phyloP scores from a whole-genome alignment of 257 asterid species.

The Osmanthus fragrans region DNA sequence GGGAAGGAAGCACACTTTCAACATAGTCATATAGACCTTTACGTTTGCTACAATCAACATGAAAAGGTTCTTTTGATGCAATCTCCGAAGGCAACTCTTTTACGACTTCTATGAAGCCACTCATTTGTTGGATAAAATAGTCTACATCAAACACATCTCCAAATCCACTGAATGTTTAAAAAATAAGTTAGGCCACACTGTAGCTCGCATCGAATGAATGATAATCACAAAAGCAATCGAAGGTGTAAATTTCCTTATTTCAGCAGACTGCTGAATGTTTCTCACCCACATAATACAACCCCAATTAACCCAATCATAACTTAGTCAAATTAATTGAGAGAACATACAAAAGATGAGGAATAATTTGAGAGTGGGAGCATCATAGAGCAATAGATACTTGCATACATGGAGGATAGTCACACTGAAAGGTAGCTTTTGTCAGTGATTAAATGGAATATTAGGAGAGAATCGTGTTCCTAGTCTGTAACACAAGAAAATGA shows the following conservation, averaged over 20 bases:
- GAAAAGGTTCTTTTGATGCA: slow-evolving; percentile 84
- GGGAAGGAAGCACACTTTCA: slow-evolving; percentile 87
- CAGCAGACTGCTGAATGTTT: neutral
- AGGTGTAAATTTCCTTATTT: slow-evolving; percentile 4
- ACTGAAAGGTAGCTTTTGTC: neutral
- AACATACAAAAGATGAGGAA: neutral
- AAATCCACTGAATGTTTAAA: slow-evolving; percentile 65
- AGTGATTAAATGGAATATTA: neutral
- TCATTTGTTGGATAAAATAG: slow-evolving; percentile 76
- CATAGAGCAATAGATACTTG: neutral
- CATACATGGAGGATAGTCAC: neutral
- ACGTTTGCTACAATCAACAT: slow-evolving; percentile 96
- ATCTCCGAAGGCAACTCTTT: slow-evolving; percentile 82
- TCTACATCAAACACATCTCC: slow-evolving; percentile 93
- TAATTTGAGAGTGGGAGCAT: slow-evolving; percentile 6
- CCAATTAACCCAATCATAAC: neutral
- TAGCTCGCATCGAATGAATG: neutral
- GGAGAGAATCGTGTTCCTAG: neutral
- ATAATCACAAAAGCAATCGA: slow-evolving; percentile 3
- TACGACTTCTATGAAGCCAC: slow-evolving; percentile 71
- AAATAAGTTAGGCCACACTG: slow-evolving; percentile 20
- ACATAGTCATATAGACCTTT: slow-evolving; percentile 88
- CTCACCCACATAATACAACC: neutral
- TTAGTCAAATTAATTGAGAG: slow-evolving; percentile 3
- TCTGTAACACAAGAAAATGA: neutral